These are phyloP conservation scores for Cordyceps tenuipes DNA, from an alignment of 2,329 filamentous ascomycete species.

Conservation along the genomic window DNA sequence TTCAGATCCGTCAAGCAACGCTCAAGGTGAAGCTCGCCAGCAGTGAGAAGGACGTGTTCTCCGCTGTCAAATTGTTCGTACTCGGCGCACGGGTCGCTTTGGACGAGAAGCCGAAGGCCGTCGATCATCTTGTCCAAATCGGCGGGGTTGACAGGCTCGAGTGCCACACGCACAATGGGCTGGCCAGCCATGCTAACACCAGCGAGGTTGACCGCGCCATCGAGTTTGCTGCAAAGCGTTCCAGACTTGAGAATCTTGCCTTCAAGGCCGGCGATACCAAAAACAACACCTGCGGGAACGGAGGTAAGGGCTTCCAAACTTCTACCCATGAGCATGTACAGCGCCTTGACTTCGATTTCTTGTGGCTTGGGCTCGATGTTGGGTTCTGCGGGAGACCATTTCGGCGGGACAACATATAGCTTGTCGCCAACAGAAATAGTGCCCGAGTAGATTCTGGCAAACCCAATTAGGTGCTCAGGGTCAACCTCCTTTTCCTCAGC, in stretches of 20 bases:
- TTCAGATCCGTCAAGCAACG: constrained; percentile 86
- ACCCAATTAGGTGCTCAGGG: constrained; percentile 85
- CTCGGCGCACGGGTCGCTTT: constrained; percentile 90
- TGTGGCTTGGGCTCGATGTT: constrained; percentile 64
- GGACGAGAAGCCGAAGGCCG: constrained; percentile 77
- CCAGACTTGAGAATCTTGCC: constrained; percentile 93
- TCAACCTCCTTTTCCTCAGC: constrained; percentile 55
- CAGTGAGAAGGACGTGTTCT: constrained; percentile 90
- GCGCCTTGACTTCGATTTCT: constrained; percentile 74
- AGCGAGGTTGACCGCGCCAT: constrained; percentile 83
- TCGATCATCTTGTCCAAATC: constrained; percentile 93
- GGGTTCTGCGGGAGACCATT: constrained; percentile 77
- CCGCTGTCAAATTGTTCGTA: constrained; percentile 90
- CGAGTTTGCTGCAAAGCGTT: constrained; percentile 79
- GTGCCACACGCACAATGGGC: constrained; percentile 88
- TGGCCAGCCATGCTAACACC: constrained; percentile 72
- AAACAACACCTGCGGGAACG: constrained; percentile 89
- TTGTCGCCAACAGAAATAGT: constrained; percentile 82
- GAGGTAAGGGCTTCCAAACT: constrained; percentile 73
- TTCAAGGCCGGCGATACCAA: constrained; percentile 87
- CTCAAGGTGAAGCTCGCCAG: constrained; percentile 89
- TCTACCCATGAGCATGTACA: constrained; percentile 95
- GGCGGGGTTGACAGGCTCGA: constrained; percentile 86
- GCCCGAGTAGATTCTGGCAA: constrained; percentile 88
- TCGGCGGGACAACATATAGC: constrained; percentile 85